These are phyloP conservation scores for Talinum fruticosum DNA, from an alignment of 148 eudicot species.

Conservation along the genomic window DNA sequence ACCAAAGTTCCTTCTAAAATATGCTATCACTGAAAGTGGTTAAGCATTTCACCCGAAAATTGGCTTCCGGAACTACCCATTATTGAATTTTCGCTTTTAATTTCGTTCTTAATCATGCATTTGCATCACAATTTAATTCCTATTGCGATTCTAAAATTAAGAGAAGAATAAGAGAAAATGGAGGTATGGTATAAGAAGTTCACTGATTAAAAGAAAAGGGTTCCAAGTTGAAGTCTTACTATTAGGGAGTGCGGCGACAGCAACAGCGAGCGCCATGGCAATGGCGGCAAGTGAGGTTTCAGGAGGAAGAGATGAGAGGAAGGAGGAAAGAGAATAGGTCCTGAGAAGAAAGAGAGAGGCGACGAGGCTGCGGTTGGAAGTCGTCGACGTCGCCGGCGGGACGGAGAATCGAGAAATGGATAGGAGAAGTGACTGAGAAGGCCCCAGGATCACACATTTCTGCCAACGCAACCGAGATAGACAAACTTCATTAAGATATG, in stretches of 20 bases:
- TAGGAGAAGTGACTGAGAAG: not conserved
- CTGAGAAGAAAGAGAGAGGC: not conserved
- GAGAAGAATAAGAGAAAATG: no score
- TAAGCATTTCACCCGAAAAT: no score
- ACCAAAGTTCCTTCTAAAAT: not conserved
- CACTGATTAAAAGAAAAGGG: not conserved
- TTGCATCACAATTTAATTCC: not conserved
- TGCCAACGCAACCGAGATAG: not conserved
- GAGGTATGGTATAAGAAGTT: no score
- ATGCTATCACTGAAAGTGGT: not conserved
- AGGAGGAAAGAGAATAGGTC: not conserved
- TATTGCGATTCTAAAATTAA: not conserved
- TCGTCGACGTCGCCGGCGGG: not conserved
- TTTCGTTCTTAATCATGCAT: not conserved
- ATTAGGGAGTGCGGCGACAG: not conserved
- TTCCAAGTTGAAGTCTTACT: not conserved
- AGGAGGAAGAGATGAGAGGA: not conserved
- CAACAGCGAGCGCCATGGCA: slow-evolving; percentile 1
- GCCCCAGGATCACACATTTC: not conserved
- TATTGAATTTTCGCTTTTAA: not conserved
- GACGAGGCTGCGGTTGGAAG: not conserved
- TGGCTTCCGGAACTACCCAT: no score
- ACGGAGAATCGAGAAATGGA: not conserved
- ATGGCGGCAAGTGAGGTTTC: not conserved
- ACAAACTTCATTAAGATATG: no score